Evolutionary conservation across 2,329 filamentous ascomycete genomes (phyloP), one percentile per base, ranked within the genome.

Genomic region (Albifimbria verrucaria): DNA sequence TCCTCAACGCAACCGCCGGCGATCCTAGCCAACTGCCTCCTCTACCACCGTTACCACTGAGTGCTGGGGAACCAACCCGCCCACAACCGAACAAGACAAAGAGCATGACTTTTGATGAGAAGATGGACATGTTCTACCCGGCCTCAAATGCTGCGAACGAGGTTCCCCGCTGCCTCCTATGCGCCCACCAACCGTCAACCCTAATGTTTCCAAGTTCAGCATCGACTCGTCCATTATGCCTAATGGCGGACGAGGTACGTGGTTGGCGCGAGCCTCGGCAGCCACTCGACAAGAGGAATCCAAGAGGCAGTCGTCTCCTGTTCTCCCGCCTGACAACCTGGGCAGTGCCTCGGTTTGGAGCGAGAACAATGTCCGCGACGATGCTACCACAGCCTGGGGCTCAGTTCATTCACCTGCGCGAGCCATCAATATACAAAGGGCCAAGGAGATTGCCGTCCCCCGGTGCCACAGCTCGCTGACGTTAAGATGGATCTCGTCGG

Each of bases 51-150:
- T 69, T 76, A 1, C 77, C 80, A 2, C 73, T 71, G 48, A 77
- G 68, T 52, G 70, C 73, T 18, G 68, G 69, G 7, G 61, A 67
- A 17, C 59, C 70, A 7, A 53, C 65, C 39, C 65, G 76, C 17
- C 70, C 79, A 18, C 69, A 74, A 6, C 76, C 79, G 3, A 82
- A 81, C 54, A 67, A 80, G 55, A 81, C 78, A 3, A 77, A 76
- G 64, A 83, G 78, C 61, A 83, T 83, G 80, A 81, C 78, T 0
- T 76, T 81, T 55, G 72, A 82, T 49, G 81, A 83, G 59, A 83
- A 83, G 62, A 79, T 83, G 68, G 68, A 72, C 2, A 63, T 81
- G 5, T 65, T 84, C 22, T 81, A 80, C 56, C 71, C 76, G 3
- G 46, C 67, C 7, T 65, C 73, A 2, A 60, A 52, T 28, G 45